Base-by-base conservation (phyloP, 176 grass and related monocot species). In the Triticum monococcum region DNA sequence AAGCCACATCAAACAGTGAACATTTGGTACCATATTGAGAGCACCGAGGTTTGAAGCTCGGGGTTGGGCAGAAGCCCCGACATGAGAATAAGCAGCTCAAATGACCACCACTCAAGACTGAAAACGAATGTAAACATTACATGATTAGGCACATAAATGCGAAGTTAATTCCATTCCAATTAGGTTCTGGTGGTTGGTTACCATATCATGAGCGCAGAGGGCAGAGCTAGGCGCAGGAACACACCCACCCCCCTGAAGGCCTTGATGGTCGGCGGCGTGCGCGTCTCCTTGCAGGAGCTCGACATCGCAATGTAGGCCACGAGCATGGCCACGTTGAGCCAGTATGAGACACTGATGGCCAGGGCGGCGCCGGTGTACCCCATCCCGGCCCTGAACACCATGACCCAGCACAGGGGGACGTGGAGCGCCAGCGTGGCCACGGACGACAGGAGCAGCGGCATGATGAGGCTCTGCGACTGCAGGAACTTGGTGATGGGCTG, bases 71-170 rank as follows among this genome's bases (percentile, higher is more conserved):
- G 78, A 75, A 98, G 78, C 33, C 93, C 95, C 35, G 93, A 98
- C 67, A 98, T 83, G 38, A 98, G 93, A 83, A 89, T 88, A 80
- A 95, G 91, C 20, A 98, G 24, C 86, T 98, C 95, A 77, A 92
- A 98, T 48, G 89, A 98, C 96, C 96, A 98, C 93, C 93, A 95
- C 68, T 98, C 95, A 22, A 98, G 81, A 80, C 95, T 98, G 91
- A 14, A 62, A 50, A 20, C 61, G 17, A 14, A 5, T 45, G 41
- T 11, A 69, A 36, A 50, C 41, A 74, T 74, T 52, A 78, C 64
- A 20, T 33, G 30, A 35, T 86, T 60, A 80, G 46, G 17, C 17
- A 67, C 30, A 35, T 24, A 64, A 85, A 16, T 28, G 64, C 3
- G 32, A 8, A 73, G 40, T 7, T 46, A 46, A 74, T 46, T 28